Evolutionary conservation across 2,329 filamentous ascomycete genomes (phyloP).

Genomic region (Colletotrichum zoysiae): DNA sequence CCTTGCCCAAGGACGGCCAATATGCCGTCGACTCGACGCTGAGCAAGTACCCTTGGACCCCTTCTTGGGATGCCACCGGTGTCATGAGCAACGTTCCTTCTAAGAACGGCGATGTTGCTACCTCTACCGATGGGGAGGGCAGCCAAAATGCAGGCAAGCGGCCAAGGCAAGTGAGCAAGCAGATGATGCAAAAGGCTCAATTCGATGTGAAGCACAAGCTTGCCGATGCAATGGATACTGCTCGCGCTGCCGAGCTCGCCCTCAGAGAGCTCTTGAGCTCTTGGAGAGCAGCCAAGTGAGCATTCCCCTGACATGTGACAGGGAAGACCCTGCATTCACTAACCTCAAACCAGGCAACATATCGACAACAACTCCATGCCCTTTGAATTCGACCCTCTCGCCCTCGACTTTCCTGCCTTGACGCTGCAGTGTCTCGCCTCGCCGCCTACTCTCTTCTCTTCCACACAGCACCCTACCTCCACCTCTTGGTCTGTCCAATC

Average conservation of each 20-base stretch:
- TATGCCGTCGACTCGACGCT: slow-evolving; percentile 61
- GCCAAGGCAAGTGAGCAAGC: slow-evolving; percentile 61
- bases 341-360: slow-evolving; percentile 59
- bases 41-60: slow-evolving; percentile 67
- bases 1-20: slow-evolving; percentile 57
- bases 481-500: slow-evolving; percentile 86
- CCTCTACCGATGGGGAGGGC: slow-evolving; percentile 45
- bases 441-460: slow-evolving; percentile 85
- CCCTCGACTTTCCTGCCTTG: slow-evolving; percentile 87
- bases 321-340: slow-evolving; percentile 19
- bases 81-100: slow-evolving; percentile 80
- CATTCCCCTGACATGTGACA: slow-evolving; percentile 36
- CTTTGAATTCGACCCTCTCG: slow-evolving; percentile 86
- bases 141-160: slow-evolving; percentile 53
- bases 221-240: slow-evolving; percentile 81
- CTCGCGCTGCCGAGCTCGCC: slow-evolving; percentile 85
- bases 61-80: slow-evolving; percentile 81
- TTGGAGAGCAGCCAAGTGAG: slow-evolving; percentile 85
- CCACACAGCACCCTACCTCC: slow-evolving; percentile 81
- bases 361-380: slow-evolving; percentile 68
- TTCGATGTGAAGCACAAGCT: slow-evolving; percentile 74
- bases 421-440: slow-evolving; percentile 84
- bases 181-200: slow-evolving; percentile 69
- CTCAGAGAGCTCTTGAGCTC: slow-evolving; percentile 85
- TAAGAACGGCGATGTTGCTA: slow-evolving; percentile 43